phyloP scores from a whole-genome alignment of 2,329 filamentous ascomycete genomes.

The Trichophyton benhamiae region DNA sequence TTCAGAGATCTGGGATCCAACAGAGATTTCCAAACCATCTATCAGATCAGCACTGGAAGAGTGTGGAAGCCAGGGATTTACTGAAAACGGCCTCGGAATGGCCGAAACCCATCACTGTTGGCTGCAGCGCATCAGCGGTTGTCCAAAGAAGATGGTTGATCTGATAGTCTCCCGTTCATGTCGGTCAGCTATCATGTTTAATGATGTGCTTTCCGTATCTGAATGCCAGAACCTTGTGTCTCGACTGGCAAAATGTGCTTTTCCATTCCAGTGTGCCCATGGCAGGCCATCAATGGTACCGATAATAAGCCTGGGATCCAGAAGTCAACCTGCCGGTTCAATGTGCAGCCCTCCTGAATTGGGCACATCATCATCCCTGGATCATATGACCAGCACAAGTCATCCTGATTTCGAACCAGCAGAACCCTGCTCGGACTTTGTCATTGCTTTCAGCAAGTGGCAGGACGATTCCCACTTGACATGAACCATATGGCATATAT shows the following conservation, averaged over 20 bases:
- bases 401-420: neutral
- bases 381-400: no score
- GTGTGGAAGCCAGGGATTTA: neutral
- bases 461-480: neutral
- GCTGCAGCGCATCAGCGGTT: constrained; percentile 52
- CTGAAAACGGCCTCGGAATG: neutral
- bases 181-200: constrained; percentile 41
- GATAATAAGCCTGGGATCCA: constrained; percentile 23
- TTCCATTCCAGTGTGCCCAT: constrained; percentile 42
- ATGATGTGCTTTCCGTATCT: constrained; percentile 28
- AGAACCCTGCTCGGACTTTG: constrained; percentile 4
- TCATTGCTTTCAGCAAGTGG: constrained; percentile 3
- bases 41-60: neutral
- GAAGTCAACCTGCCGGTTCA: neutral
- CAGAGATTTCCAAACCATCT: constrained; percentile 31
- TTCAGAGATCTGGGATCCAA: constrained; percentile 56
- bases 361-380: neutral
- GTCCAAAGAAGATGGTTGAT: constrained; percentile 64
- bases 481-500: neutral
- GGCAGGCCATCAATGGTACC: constrained; percentile 39
- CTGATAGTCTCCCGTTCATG: constrained; percentile 40
- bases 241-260: constrained; percentile 30
- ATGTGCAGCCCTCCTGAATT: neutral
- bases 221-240: constrained; percentile 31
- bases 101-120: constrained; percentile 30